Conservation (phyloP, 345 rosid species). For the Dipteronia sinensis region DNA sequence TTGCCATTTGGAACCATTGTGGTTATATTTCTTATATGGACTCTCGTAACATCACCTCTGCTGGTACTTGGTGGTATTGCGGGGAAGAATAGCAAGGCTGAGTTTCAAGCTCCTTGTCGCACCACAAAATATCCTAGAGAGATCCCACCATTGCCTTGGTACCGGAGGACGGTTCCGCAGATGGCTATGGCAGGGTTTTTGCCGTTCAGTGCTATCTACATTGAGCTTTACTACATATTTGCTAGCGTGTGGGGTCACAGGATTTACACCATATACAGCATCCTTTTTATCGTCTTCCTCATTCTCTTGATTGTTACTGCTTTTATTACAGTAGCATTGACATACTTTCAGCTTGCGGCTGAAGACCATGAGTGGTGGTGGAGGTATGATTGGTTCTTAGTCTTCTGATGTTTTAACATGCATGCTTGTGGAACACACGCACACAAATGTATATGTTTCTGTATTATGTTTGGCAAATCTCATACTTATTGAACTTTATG, state of each 20-base stretch:
- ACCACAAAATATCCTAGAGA: constrained; percentile 59
- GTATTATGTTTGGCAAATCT: neutral
- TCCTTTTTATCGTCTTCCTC: constrained; percentile 56
- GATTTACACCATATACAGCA: constrained; percentile 55
- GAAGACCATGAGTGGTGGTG: constrained; percentile 66
- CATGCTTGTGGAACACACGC: neutral
- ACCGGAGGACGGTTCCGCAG: constrained; percentile 47
- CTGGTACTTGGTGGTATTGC: constrained; percentile 58
- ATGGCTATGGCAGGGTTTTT: constrained; percentile 63
- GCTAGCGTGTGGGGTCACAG: constrained; percentile 66
- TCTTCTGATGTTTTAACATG: neutral
- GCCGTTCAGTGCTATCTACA: constrained; percentile 62
- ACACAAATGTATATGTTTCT: neutral
- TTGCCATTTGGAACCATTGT: constrained; percentile 55
- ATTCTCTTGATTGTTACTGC: constrained; percentile 56
- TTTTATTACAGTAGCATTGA: constrained; percentile 52
- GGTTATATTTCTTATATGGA: constrained; percentile 55
- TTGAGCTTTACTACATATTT: constrained; percentile 58
- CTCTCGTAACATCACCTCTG: constrained; percentile 47
- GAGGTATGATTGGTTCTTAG: constrained; percentile 37
- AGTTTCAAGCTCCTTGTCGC: constrained; percentile 58
- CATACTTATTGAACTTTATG: neutral
- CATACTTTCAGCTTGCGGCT: constrained; percentile 59
- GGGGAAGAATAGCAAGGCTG: constrained; percentile 55
- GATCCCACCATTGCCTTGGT: constrained; percentile 56